Evolutionary conservation across 202 grass and related monocot species (phyloP).

Genomic region (Schoenoplectus triqueter): DNA sequence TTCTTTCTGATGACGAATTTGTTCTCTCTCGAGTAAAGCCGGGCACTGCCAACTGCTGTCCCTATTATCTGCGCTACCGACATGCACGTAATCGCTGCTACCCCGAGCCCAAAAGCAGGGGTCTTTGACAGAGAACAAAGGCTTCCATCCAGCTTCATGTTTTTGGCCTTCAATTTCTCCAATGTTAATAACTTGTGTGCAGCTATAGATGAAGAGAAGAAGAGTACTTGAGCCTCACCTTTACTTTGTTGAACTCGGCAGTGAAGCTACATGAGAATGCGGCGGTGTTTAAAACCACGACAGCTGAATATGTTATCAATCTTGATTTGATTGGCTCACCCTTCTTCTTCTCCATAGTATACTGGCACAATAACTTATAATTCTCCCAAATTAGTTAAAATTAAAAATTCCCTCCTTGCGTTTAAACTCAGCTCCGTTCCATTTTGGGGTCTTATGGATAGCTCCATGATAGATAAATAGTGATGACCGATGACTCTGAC

Average conservation of each 20-base stretch:
- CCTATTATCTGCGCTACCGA: constrained; percentile 73
- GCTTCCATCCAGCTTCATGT: constrained; percentile 85
- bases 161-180: constrained; percentile 50
- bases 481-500: constrained; percentile 2
- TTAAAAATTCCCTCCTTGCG: not conserved
- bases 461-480: not conserved
- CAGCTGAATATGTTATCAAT: constrained; percentile 47
- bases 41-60: constrained; percentile 45
- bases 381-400: not conserved
- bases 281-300: constrained; percentile 54
- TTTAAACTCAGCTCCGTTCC: not conserved
- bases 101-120: constrained; percentile 69
- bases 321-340: constrained; percentile 36
- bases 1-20: constrained; percentile 29
- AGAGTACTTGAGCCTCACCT: constrained; percentile 44
- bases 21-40: constrained; percentile 25
- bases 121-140: constrained; percentile 82
- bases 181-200: not conserved
- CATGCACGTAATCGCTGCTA: constrained; percentile 67
- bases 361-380: not conserved
- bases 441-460: constrained; percentile 17
- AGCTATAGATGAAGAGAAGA: not conserved
- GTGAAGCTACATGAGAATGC: constrained; percentile 83
- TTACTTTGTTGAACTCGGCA: constrained; percentile 79
- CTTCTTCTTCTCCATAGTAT: constrained; percentile 45